Base-by-base conservation (phyloP, 2,329 filamentous ascomycete species). In the Talaromyces sp. region DNA sequence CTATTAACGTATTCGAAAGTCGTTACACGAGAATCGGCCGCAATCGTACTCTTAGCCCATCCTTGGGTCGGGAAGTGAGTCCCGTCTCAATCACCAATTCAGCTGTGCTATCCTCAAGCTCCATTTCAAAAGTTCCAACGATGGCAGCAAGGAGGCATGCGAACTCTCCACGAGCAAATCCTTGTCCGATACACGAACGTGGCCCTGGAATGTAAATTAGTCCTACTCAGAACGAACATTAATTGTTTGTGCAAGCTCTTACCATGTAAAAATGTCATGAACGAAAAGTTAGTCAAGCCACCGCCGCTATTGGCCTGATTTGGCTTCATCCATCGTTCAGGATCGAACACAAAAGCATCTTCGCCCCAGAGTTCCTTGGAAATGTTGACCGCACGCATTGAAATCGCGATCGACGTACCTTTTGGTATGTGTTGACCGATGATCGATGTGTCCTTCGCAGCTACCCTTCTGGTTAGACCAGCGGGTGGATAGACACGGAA, bases 181-280 rank as follows among this genome's bases (percentile, higher is more conserved):
- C 69, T 54, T 70, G 67, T 22, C 72, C 72, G 43, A 74, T 74
- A 61, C 72, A 74, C 47, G 69, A 71, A 5, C 71, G 63, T 19
- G 71, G 71, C 1, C 61, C 61, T 63, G 8, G 1, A 45, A 45
- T n/a, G 19, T 11, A 31, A 11, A 7, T 59, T 29, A 59, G 22
- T 29, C 3, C 6, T n/a, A n/a, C 3, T 6, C 13, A 58, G 6
- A 27, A 29, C 6, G 5, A 19, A n/a, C 1, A 13, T 10, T 2
- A 11, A 38, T 29, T 45, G 15, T 11, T 27, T 43, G 1, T n/a
- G 11, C 10, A 19, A 59, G 17, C 3, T 38, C 61, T 45, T 45
- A 0, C 92, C 92, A 75, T 94, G 91, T 69, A 95, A 76, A 77
- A 95, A 95, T 0, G 91, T 92, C 77, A 92, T 86, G 38, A 64